A percentile compares a stretch with the other conserved stretches of the same genome.
Conservation (phyloP, 805 yeast species). For the Suhomyces sp. region DNA sequence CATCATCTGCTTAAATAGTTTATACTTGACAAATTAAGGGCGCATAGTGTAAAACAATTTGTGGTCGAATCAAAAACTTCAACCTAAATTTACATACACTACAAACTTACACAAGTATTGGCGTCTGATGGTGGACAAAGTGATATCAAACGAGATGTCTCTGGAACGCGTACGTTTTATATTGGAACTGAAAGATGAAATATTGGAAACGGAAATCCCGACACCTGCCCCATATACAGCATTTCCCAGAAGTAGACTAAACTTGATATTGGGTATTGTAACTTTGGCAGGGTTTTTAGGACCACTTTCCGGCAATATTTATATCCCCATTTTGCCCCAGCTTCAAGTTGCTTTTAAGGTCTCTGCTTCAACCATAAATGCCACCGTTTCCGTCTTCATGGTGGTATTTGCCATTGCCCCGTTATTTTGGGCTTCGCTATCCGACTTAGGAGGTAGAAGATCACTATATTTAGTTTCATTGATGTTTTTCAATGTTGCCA, state of each 20-base stretch:
- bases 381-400: constrained; percentile 59
- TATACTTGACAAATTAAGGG: neutral
- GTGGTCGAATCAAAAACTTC: neutral
- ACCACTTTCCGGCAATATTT: constrained; percentile 56
- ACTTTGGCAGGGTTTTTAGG: constrained; percentile 53
- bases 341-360: constrained; percentile 40
- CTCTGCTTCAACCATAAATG: constrained; percentile 45
- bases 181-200: neutral
- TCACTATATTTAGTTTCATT: constrained; percentile 27
- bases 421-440: constrained; percentile 52
- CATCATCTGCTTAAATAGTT: neutral
- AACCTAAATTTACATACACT: neutral
- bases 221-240: constrained; percentile 23
- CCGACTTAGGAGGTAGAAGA: constrained; percentile 51
- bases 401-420: constrained; percentile 55
- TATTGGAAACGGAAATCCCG: neutral
- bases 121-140: neutral
- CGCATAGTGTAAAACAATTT: neutral
- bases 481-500: constrained; percentile 24
- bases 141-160: neutral
- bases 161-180: neutral
- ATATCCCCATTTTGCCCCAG: constrained; percentile 52
- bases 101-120: neutral
- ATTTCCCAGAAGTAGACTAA: constrained; percentile 28
- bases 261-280: constrained; percentile 36